Percentiles rank a stretch among this genome's conserved stretches.
These are phyloP conservation scores for Psilocybe cyanescens DNA, from an alignment of 768 basidiomycete species.

Conservation along the genomic window DNA sequence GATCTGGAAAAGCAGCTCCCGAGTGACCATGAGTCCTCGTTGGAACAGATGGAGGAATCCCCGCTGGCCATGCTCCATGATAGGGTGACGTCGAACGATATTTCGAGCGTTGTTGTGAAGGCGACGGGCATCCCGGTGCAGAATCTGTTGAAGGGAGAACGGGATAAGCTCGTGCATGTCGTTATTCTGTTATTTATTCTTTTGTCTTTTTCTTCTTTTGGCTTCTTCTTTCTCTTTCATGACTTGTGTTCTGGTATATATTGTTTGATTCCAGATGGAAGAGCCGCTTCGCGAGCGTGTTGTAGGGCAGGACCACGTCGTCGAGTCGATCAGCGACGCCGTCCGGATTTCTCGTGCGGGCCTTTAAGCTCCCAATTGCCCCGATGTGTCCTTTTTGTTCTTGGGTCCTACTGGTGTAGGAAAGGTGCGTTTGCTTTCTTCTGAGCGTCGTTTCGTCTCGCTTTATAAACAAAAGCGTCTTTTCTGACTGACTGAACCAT, in stretches of 20 bases:
- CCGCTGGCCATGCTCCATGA: conserved; percentile 78
- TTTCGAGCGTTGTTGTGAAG: conserved; percentile 85
- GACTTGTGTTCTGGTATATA: not conserved
- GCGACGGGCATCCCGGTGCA: conserved; percentile 89
- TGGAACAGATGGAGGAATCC: conserved; percentile 44
- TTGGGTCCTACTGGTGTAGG: conserved; percentile 88
- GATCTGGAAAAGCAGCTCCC: conserved; percentile 80
- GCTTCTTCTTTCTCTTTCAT: no score
- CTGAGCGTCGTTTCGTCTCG: conserved; percentile 1
- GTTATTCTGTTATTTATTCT: conserved; percentile 28
- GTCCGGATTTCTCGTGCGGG: conserved; percentile 95
- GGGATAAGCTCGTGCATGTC: conserved; percentile 88
- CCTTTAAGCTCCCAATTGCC: conserved; percentile 86
- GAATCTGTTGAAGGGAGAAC: conserved; percentile 86
- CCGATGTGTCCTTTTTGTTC: conserved; percentile 93
- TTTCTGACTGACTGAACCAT: not conserved
- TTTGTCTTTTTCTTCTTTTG: not conserved
- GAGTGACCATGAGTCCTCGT: conserved; percentile 40
- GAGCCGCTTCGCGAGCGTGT: conserved; percentile 72
- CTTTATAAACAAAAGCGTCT: not conserved
- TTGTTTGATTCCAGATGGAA: conserved; percentile 70
- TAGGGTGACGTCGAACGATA: conserved; percentile 87
- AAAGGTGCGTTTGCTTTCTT: conserved; percentile 48
- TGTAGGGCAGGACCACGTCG: conserved; percentile 89
- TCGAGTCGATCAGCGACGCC: conserved; percentile 84